These are phyloP conservation scores for Ceratocystis albifundus DNA, from an alignment of 2,329 filamentous ascomycete species.

Conservation along the genomic window DNA sequence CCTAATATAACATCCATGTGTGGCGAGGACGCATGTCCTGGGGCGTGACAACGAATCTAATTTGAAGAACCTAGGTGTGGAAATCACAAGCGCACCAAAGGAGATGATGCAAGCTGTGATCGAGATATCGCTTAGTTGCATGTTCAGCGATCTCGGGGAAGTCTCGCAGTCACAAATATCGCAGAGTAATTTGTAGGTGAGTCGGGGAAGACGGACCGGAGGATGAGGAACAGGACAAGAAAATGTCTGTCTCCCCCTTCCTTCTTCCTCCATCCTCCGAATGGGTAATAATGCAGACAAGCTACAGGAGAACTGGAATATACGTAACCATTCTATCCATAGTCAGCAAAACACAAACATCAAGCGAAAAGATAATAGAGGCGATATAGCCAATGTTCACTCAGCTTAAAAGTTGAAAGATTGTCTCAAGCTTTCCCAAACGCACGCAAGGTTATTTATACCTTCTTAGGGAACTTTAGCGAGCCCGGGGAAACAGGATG, in stretches of 20 bases:
- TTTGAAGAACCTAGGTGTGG: background rate
- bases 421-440: background rate
- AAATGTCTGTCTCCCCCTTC: background rate
- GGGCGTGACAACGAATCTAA: background rate
- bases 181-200: background rate
- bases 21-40: background rate
- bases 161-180: background rate
- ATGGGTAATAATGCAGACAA: background rate
- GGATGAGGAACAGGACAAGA: background rate
- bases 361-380: background rate
- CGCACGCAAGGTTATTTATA: background rate
- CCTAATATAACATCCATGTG: background rate
- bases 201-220: background rate
- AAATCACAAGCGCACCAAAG: background rate
- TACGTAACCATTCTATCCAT: background rate
- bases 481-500: conserved; percentile 3
- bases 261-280: background rate
- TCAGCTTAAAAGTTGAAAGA: background rate
- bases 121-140: background rate
- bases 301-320: background rate
- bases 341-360: background rate
- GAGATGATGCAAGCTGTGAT: background rate
- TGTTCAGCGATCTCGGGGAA: background rate
- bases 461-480: conserved; percentile 4
- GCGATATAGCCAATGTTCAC: too few relatives aligned